Percentiles rank a stretch among this genome's conserved stretches.
Conservation (phyloP, 2,329 filamentous ascomycete genomes). For the Pseudogymnoascus sp. region DNA sequence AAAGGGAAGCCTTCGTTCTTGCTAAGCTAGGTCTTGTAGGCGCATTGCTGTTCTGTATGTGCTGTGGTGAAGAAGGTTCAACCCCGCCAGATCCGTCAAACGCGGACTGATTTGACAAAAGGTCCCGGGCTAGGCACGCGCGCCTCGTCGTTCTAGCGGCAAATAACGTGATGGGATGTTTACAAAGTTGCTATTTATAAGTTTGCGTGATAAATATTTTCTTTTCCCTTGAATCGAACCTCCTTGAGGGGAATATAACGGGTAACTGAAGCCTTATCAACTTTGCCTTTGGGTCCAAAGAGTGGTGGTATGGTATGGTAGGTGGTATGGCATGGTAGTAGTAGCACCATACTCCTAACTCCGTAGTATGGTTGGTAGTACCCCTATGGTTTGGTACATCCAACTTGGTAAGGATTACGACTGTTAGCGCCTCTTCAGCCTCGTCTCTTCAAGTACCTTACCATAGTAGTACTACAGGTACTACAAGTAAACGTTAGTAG, state of each 20-base stretch:
- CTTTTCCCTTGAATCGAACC: background rate
- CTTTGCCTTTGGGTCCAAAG: background rate
- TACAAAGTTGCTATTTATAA: background rate
- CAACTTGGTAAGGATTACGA: background rate
- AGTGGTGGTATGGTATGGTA: background rate
- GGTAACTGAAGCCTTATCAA: background rate
- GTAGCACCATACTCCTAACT: background rate
- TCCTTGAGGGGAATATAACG: background rate
- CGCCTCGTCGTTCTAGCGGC: background rate
- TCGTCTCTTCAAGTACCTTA: conserved; percentile 3
- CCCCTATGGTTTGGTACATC: background rate
- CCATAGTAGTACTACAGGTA: background rate
- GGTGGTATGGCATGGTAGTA: background rate
- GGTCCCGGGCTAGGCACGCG: background rate
- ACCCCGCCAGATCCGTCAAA: conserved; percentile 1
- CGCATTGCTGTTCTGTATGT: background rate
- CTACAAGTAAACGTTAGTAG: background rate
- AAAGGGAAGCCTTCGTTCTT: background rate
- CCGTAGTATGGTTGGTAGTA: background rate
- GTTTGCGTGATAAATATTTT: background rate
- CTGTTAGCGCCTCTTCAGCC: conserved; percentile 1
- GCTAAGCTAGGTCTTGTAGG: background rate
- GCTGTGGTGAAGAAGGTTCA: background rate
- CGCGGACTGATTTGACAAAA: background rate
- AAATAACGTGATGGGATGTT: background rate